Conservation (phyloP, 2,329 filamentous ascomycete species). For the Fusarium avenaceum region DNA sequence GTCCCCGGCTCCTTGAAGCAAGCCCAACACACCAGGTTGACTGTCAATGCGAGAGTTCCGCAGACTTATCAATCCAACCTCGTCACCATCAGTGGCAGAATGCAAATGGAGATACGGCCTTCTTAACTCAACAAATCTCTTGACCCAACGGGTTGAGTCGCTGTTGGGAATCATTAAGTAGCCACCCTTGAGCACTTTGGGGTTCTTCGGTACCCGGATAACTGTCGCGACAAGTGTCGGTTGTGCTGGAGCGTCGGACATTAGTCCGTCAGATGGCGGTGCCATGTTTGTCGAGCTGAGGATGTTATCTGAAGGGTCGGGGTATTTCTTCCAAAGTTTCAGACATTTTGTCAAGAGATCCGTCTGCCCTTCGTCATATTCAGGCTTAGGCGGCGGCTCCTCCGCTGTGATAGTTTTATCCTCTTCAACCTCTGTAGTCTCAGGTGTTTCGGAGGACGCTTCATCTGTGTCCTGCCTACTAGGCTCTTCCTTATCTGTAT, state of each 20-base stretch:
- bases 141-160: slow-evolving; percentile 86
- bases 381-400: slow-evolving; percentile 50
- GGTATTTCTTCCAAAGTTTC: slow-evolving; percentile 74
- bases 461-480: slow-evolving; percentile 23
- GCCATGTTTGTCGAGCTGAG: slow-evolving; percentile 73
- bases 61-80: slow-evolving; percentile 89
- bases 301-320: slow-evolving; percentile 68
- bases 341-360: slow-evolving; percentile 69
- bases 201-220: slow-evolving; percentile 83
- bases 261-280: slow-evolving; percentile 75
- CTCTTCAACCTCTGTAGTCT: slow-evolving; percentile 33
- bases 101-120: slow-evolving; percentile 94
- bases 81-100: slow-evolving; percentile 86
- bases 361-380: slow-evolving; percentile 63
- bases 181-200: slow-evolving; percentile 84
- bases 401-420: slow-evolving; percentile 46
- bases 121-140: slow-evolving; percentile 92
- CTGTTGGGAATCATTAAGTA: slow-evolving; percentile 89
- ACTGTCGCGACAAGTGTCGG: slow-evolving; percentile 82
- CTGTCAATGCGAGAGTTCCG: slow-evolving; percentile 92
- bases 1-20: slow-evolving; percentile 71
- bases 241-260: slow-evolving; percentile 60
- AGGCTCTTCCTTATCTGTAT: not conserved
- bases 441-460: slow-evolving; percentile 29
- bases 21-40: slow-evolving; percentile 85